Base-by-base conservation (phyloP, 441 rosid genomes). In the Melastoma candidum region DNA sequence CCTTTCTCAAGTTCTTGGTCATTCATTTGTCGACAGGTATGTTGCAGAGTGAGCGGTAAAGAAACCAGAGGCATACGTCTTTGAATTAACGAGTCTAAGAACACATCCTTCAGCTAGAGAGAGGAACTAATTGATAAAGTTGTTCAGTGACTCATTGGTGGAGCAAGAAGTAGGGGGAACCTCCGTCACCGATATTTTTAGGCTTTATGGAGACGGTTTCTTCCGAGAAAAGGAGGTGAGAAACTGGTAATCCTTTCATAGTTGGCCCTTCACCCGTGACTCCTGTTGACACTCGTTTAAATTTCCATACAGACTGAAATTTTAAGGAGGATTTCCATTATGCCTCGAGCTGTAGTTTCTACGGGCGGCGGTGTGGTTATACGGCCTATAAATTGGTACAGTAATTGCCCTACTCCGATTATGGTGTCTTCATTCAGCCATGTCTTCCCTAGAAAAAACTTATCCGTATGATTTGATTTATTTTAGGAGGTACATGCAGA, bases 291-390 rank as follows among this genome's bases (percentile, higher is more conserved):
- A 24, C 11, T 53, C 8, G 7, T 43, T 17, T n/a, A 7, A 24
- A 8, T 24, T 45, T 11, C 49, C 24, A n/a, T 12, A 17, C 22
- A 90, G 98, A 81, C 95, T n/a, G 88, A 87, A 65, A 74, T 57
- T 32, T 52, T 90, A 59, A 67, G 53, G 65, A 61, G 71, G 45
- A 71, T 87, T 49, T 83, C 96, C 58, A 29, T 68, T 59, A 71
- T 56, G 78, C 78, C 67, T 52, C 69, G 56, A 52, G 68, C 74
- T 61, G 94, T 92, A 67, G 94, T 92, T 56, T 92, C 98, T 50
- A 90, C 98, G 2, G 98, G 98, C 4, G 98, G 96, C 58, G 98
- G 98, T 60, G 98, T 79, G 36, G 96, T 92, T 26, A 55, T 72
- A 4, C 65, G 65, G 55, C 90, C 87, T 9, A 60, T 77, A 70